Base-by-base conservation (phyloP, 208 protist species). In the Leishmania martiniquensis region DNA sequence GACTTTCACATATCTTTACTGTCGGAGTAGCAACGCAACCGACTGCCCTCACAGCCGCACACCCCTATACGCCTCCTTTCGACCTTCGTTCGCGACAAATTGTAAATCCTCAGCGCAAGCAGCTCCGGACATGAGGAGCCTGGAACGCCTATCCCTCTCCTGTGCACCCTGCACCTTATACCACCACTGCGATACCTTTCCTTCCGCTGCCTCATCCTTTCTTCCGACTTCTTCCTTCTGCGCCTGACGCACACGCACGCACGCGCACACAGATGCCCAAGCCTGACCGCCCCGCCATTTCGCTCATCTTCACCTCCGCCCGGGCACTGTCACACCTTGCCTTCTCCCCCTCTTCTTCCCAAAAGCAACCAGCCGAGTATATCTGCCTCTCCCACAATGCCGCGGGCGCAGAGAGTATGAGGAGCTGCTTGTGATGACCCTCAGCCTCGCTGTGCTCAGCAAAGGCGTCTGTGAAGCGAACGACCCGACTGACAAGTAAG, bases 381-480 rank as follows among this genome's bases (percentile, higher is more conserved):
- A 73, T 77, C 82, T 60, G 29, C 65, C 59, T 82, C 66, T 57
- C 29, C 66, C 69, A 85, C 63, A n/a, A 82, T 85, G 59, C 66
- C 75, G 78, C 77, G 52, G 86, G 72, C 63, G 72, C 39, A 85
- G 80, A 45, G 72, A 67, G 60, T 85, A 78, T 72, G 65, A 85
- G 59, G 78, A 88, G 87, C 69, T 87, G 45, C 54, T 86, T 37
- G 57, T 80, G 57, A 90, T 81, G 34, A 76, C 70, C 25, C 70
- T 52, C 72, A 83, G 84, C 37, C 51, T 90, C 42, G 55, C 77
- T 29, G 76, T 85, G n/a, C 87, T 83, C 52, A 97, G 98, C 77
- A 97, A 98, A 81, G 98, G 97, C 70, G 89, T 99, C 81, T 86
- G 99, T 20, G 97, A 97, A 57, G 95, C 95, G 52, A 97, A 99